These are phyloP conservation scores for Claviceps sp. DNA, from an alignment of 2,329 filamentous ascomycete genomes.

Conservation along the genomic window DNA sequence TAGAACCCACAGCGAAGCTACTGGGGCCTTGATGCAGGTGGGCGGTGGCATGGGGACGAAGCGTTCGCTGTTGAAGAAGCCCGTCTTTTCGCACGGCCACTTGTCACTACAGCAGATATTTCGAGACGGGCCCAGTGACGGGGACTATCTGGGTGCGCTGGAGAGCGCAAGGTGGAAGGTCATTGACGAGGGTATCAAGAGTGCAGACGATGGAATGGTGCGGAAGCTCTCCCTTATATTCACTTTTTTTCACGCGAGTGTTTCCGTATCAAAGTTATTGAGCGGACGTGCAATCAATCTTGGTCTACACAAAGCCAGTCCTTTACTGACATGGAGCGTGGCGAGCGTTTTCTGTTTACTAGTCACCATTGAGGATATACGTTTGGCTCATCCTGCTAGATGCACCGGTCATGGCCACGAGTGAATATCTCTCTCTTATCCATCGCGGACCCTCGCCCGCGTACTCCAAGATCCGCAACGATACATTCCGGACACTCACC, in stretches of 20 bases:
- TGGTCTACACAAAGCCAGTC: neutral
- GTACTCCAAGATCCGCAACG: slow-evolving; percentile 95
- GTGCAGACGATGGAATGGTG: slow-evolving; percentile 72
- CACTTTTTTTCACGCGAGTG: neutral
- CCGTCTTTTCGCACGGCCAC: slow-evolving; percentile 36
- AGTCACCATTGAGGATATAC: slow-evolving; percentile 91
- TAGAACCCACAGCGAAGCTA: slow-evolving; percentile 62
- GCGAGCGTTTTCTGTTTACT: neutral
- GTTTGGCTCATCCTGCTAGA: slow-evolving; percentile 92
- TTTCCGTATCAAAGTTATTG: neutral
- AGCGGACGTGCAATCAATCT: neutral
- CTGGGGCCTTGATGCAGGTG: slow-evolving; percentile 25
- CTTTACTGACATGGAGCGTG: neutral
- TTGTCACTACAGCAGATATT: slow-evolving; percentile 62
- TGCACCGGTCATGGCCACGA: slow-evolving; percentile 69
- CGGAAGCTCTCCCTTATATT: slow-evolving; percentile 9
- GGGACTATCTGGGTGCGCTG: slow-evolving; percentile 52
- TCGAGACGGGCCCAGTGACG: slow-evolving; percentile 64
- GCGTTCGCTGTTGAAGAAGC: slow-evolving; percentile 27
- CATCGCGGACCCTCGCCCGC: slow-evolving; percentile 88
- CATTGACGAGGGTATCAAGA: slow-evolving; percentile 61
- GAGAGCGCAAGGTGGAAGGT: slow-evolving; percentile 62
- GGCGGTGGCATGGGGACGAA: slow-evolving; percentile 21
- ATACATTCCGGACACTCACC: slow-evolving; percentile 91
- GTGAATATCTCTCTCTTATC: slow-evolving; percentile 78